phyloP scores from a whole-genome alignment of 2,329 filamentous ascomycete species.

The Ophiognomonia clavigignenti-juglandacearum region DNA sequence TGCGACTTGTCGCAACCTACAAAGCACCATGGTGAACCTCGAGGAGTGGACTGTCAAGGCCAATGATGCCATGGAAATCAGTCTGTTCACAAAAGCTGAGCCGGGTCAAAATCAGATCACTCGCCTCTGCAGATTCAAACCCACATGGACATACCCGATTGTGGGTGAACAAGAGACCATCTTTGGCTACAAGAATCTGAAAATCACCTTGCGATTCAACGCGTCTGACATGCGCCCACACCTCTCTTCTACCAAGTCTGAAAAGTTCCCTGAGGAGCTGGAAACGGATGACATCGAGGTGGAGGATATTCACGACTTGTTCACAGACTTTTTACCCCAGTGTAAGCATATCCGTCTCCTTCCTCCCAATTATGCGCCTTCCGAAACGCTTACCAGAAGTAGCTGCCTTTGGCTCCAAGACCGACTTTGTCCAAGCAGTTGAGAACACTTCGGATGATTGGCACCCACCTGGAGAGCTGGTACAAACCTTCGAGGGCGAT shows the following conservation, averaged over 20 bases:
- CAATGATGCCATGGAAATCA: conserved; percentile 59
- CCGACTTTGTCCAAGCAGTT: conserved; percentile 59
- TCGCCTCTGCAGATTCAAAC: conserved; percentile 67
- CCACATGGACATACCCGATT: conserved; percentile 83
- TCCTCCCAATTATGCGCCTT: background rate
- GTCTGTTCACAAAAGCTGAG: conserved; percentile 47
- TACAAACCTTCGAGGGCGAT: conserved; percentile 55
- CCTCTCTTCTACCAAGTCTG: conserved; percentile 64
- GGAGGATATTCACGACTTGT: conserved; percentile 60
- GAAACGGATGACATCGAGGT: conserved; percentile 63
- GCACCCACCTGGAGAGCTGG: conserved; percentile 71
- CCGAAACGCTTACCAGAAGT: conserved; percentile 16
- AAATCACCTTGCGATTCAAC: conserved; percentile 66
- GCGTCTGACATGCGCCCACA: conserved; percentile 73
- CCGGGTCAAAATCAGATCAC: conserved; percentile 36
- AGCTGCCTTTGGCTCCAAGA: conserved; percentile 63
- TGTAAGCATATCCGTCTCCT: conserved; percentile 40
- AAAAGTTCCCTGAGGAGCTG: conserved; percentile 53
- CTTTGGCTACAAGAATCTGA: conserved; percentile 81
- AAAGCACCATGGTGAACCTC: conserved; percentile 5
- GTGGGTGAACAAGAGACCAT: conserved; percentile 92
- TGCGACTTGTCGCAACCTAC: background rate
- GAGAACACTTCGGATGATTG: conserved; percentile 39
- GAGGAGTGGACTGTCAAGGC: conserved; percentile 44
- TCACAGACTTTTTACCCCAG: conserved; percentile 63